Evolutionary conservation across 2,329 filamentous ascomycete species (phyloP), one percentile per base, ranked within the genome.

Genomic region (Penicillium carneum): DNA sequence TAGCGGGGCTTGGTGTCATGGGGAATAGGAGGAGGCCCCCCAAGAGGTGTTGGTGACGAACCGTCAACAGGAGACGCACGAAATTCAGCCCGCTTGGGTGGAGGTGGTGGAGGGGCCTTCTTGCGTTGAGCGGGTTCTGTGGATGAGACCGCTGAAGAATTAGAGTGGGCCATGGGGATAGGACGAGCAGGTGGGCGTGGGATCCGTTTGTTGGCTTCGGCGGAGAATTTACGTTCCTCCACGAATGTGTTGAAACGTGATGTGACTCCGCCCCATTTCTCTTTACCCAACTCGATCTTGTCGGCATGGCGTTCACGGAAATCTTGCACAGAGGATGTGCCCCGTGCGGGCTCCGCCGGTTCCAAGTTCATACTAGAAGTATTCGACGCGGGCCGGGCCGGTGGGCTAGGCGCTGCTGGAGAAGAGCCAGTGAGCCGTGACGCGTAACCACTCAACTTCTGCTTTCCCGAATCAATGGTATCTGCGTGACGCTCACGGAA

Each of bases 221-320:
- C 62, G 12, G 66, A 69, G 46, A 70, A 75, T 61, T 72, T 76
- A 53, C 77, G 75, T 31, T 80, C 75, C 33, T 80, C 78, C 4
- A 81, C 74, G 61, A 79, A 79, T n/a, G 76, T 79, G 63, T 83
- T 84, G 50, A 85, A 74, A 33, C 79, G 80, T 29, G 68, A 70
- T 2, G 63, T 65, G 43, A 66, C 68, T 1, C 78, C 80, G 61
- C 84, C 85, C 10, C 87, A 87, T 20, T 81, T 83, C 69, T 82
- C 80, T 69, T 84, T 81, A 0, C 88, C 88, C 6, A 84, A 78
- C 1, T 85, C 84, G 6, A 90, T 85, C 72, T 91, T 87, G 18
- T 89, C 88, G 3, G 88, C 86, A 69, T 91, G 88, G 34, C 88
- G 80, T 72, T 90, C 85, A 16, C 87, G 86, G 75, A 92, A 90